phyloP scores from a whole-genome alignment of 805 yeast species.

The Candida orba region DNA sequence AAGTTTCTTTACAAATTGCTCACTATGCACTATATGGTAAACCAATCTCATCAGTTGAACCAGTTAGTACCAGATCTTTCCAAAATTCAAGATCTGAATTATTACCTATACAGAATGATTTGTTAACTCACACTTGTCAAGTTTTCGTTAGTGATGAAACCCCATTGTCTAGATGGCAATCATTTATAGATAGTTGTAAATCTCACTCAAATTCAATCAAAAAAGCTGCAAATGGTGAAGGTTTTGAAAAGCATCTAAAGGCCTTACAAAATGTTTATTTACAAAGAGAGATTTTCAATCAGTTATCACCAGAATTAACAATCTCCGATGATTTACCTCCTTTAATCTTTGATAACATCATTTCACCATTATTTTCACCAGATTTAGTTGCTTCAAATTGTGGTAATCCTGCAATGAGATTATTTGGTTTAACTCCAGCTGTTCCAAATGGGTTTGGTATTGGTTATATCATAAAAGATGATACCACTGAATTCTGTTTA shows the following conservation, averaged over 20 bases:
- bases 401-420: conserved; percentile 82
- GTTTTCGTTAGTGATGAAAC: conserved; percentile 52
- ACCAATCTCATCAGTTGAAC: conserved; percentile 84
- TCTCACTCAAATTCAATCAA: conserved; percentile 43
- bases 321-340: conserved; percentile 32
- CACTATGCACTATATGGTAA: conserved; percentile 88
- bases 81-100: conserved; percentile 65
- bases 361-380: conserved; percentile 32
- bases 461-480: conserved; percentile 81
- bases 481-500: conserved; percentile 72
- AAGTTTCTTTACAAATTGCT: conserved; percentile 84
- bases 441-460: conserved; percentile 86
- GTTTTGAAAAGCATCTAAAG: conserved; percentile 67
- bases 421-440: conserved; percentile 89
- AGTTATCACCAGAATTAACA: conserved; percentile 35
- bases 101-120: conserved; percentile 55
- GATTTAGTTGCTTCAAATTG: conserved; percentile 62
- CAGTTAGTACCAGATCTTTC: conserved; percentile 72
- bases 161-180: conserved; percentile 37
- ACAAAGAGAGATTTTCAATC: conserved; percentile 39
- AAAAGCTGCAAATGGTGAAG: conserved; percentile 52
- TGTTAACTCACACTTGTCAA: conserved; percentile 47
- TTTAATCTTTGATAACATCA: conserved; percentile 35
- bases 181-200: conserved; percentile 44
- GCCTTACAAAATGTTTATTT: conserved; percentile 53